Conservation (phyloP, 805 yeast genomes). For the Candida germanica region DNA sequence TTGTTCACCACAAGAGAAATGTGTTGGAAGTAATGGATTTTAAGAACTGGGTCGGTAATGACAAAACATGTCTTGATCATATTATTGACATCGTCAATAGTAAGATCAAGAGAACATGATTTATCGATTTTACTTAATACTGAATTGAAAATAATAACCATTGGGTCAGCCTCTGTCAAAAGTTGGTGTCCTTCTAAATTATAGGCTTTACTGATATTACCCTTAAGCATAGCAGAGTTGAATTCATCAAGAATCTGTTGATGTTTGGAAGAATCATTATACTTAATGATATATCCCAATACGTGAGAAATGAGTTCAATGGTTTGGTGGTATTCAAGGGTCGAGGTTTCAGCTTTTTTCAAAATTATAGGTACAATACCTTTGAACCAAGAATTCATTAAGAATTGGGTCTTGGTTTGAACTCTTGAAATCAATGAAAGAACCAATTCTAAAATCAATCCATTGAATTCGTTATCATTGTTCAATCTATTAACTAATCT, state of each 20-base stretch:
- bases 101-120: conserved; percentile 11
- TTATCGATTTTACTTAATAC: conserved; percentile 54
- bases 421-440: conserved; percentile 26
- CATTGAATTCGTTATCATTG: conserved; percentile 10
- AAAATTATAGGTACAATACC: conserved; percentile 28
- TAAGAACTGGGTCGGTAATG: conserved; percentile 20
- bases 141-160: conserved; percentile 42
- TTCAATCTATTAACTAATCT: conserved; percentile 40
- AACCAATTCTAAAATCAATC: conserved; percentile 20
- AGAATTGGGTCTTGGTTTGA: conserved; percentile 29
- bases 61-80: conserved; percentile 11
- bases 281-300: conserved; percentile 39
- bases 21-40: conserved; percentile 56
- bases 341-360: not conserved
- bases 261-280: conserved; percentile 41
- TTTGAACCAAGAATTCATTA: conserved; percentile 41
- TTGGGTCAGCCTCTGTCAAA: conserved; percentile 23
- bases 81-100: conserved; percentile 6
- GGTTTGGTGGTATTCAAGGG: conserved; percentile 8
- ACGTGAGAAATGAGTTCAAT: conserved; percentile 41
- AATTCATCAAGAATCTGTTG: conserved; percentile 42
- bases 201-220: conserved; percentile 5
- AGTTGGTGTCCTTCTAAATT: conserved; percentile 16
- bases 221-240: conserved; percentile 32
- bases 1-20: conserved; percentile 54